These are phyloP conservation scores for Aciculosporium take DNA, from an alignment of 2,329 filamentous ascomycete genomes.

Conservation along the genomic window DNA sequence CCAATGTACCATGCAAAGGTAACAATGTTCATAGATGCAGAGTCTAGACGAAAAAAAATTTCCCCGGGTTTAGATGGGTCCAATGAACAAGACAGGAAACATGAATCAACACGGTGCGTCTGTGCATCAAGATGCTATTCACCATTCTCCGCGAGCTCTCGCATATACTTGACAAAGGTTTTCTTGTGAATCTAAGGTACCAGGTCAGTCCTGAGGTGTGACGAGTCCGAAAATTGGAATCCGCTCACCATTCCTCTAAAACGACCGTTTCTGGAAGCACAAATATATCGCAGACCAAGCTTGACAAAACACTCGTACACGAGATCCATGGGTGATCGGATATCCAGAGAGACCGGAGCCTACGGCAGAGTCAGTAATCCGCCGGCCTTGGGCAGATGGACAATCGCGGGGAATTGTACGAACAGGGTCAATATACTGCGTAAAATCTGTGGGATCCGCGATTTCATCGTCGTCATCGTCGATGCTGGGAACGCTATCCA, in stretches of 20 bases:
- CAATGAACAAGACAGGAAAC: background rate
- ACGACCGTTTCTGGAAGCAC: slow-evolving; percentile 68
- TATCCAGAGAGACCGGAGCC: slow-evolving; percentile 78
- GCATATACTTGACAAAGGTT: slow-evolving; percentile 86
- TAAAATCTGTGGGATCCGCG: slow-evolving; percentile 68
- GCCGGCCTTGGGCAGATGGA: no score
- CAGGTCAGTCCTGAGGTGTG: slow-evolving; percentile 5
- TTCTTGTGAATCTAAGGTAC: slow-evolving; percentile 72
- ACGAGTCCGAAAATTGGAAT: background rate
- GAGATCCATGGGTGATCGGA: slow-evolving; percentile 80
- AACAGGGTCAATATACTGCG: slow-evolving; percentile 77
- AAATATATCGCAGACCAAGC: slow-evolving; percentile 81
- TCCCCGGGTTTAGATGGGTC: no score
- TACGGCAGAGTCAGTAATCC: slow-evolving; percentile 21
- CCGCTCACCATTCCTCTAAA: slow-evolving; percentile 72
- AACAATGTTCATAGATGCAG: no score
- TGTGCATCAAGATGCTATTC: background rate
- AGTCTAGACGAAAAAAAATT: no score
- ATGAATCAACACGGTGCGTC: background rate
- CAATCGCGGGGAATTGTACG: slow-evolving; percentile 15
- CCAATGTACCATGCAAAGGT: no score
- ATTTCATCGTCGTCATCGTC: slow-evolving; percentile 49
- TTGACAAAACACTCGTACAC: slow-evolving; percentile 97
- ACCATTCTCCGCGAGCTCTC: slow-evolving; percentile 53
- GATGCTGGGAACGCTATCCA: slow-evolving; percentile 53